Base-by-base conservation (phyloP, 192 early-diverging fungal genomes). In the Rhizophagus sp. region DNA sequence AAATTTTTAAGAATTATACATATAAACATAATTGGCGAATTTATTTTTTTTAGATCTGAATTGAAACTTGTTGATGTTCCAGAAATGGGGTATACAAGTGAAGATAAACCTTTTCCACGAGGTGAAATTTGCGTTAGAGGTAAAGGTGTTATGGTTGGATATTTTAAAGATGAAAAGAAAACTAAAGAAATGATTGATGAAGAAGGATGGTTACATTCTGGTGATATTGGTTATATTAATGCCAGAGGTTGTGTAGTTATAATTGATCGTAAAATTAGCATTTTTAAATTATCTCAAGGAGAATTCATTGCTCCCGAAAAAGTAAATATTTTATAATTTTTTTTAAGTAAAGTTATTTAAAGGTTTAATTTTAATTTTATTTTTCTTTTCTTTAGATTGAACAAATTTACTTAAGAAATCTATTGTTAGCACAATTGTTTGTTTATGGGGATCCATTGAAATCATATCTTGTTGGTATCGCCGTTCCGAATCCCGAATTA, bases 241-340 rank as follows among this genome's bases (percentile, higher is more conserved):
- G 86, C 85, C n/a, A 83, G 89, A 62, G 95, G 94, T 44, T 88
- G 92, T 19, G 41, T 98, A 44, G 85, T 87, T 30, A 94, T 99
- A 78, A 92, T 99, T 83, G 95, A 96, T 86, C 91, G 96, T 81
- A 89, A 93, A 67, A 95, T 93, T 85, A 93, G 93, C 82, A 93
- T 95, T 61, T 94, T 96, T 87, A 94, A 95, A 87, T 88, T 98
- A 61, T 88, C 94, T 47, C 94, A 97, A 82, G 97, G 98, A 75
- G 96, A 97, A 85, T 98, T 96, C 82, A 90, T 99, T 79, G 96
- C 97, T 9, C 96, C 96, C 44, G 97, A 99, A 82, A 94, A 96
- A 27, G 77, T 78, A 78, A 50, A 19, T 24, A 19, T 57, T 4
- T 57, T 17, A 17, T 34, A 19, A 17, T 30, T 30, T 30, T n/a